These are phyloP conservation scores for Bruguiera gymnorhiza DNA, from an alignment of 345 rosid species.

Conservation along the genomic window DNA sequence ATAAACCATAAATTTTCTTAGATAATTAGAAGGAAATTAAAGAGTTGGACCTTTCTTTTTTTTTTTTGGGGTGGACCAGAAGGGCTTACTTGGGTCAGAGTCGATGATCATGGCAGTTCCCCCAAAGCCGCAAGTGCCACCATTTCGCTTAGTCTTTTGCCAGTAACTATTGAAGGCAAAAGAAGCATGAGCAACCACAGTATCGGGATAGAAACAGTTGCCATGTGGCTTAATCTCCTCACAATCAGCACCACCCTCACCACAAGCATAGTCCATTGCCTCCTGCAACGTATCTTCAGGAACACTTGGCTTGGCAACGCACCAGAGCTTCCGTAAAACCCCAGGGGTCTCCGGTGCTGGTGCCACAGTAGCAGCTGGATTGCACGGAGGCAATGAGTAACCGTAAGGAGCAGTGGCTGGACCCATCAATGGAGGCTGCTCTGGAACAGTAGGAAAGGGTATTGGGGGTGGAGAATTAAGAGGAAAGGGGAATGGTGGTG, in stretches of 20 bases:
- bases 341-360: conserved; percentile 27
- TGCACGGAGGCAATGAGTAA: conserved; percentile 45
- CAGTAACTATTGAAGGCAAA: conserved; percentile 72
- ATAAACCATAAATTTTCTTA: background rate
- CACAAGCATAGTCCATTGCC: conserved; percentile 72
- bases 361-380: conserved; percentile 24
- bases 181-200: conserved; percentile 63
- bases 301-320: conserved; percentile 72
- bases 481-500: conserved; percentile 17
- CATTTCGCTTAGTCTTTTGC: conserved; percentile 64
- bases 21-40: conserved; percentile 1
- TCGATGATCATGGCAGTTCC: conserved; percentile 75
- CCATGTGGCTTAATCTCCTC: conserved; percentile 53
- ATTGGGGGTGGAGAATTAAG: conserved; percentile 22
- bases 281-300: conserved; percentile 57
- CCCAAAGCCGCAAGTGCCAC: conserved; percentile 62
- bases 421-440: conserved; percentile 25
- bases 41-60: too few species aligned
- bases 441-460: conserved; percentile 34
- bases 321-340: conserved; percentile 53
- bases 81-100: conserved; percentile 59
- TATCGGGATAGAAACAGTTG: conserved; percentile 58
- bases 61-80: background rate
- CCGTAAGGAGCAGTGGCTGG: conserved; percentile 34
- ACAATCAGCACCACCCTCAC: conserved; percentile 64